Evolutionary conservation across 164 flowering plant species (phyloP).

Genomic region (Nymphaea colorata): DNA sequence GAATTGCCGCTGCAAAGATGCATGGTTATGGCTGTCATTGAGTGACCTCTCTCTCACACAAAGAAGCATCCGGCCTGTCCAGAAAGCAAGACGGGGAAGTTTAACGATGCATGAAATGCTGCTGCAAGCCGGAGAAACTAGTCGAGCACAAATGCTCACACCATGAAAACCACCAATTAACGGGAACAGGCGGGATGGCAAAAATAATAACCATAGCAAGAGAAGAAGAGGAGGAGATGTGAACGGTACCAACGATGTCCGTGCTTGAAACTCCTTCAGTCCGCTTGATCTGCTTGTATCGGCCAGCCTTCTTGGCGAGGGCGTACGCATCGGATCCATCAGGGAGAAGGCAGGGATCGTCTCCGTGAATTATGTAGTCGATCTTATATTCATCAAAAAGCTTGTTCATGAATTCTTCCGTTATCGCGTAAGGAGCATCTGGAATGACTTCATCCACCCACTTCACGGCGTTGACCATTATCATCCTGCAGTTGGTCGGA

Average conservation of each 20-base stretch:
- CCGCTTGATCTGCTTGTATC: conserved; percentile 96
- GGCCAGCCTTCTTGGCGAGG: conserved; percentile 94
- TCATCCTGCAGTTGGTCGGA: conserved; percentile 40
- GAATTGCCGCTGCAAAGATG: conserved; percentile 91
- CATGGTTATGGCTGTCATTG: conserved; percentile 51
- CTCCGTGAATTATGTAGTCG: conserved; percentile 97
- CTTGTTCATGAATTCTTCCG: conserved; percentile 86
- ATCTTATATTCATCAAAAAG: conserved; percentile 74
- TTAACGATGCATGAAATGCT: no score
- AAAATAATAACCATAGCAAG: no score
- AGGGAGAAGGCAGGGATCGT: conserved; percentile 96
- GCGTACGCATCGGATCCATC: conserved; percentile 99
- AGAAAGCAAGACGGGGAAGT: conserved; percentile 1
- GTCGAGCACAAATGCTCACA: no score
- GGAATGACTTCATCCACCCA: conserved; percentile 98
- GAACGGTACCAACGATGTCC: conserved; percentile 79
- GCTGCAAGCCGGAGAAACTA: no score
- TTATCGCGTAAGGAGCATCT: conserved; percentile 96
- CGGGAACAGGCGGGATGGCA: not conserved
- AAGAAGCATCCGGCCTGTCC: conserved; percentile 93
- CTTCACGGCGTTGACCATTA: conserved; percentile 85
- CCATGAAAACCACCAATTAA: no score
- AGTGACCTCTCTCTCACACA: conserved; percentile 83
- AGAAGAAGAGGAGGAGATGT: conserved; percentile 1
- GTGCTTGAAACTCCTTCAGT: conserved; percentile 99